These are phyloP conservation scores for Kwoniella bestiolae DNA, from an alignment of 768 basidiomycete genomes.

Conservation along the genomic window DNA sequence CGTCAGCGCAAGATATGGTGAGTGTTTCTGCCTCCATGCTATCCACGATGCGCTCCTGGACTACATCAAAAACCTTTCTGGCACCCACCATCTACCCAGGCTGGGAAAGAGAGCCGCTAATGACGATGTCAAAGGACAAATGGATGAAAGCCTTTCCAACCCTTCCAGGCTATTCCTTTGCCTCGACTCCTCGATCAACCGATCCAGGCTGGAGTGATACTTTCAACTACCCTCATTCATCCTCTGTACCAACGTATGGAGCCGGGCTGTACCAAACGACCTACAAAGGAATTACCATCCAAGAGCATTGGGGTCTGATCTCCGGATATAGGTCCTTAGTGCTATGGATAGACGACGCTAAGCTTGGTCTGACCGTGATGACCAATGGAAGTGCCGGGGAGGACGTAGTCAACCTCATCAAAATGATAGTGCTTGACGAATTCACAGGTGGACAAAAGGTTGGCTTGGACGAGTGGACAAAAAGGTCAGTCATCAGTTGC, in stretches of 20 bases:
- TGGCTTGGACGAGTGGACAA: neutral
- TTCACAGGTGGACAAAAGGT: neutral
- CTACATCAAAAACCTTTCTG: too few species aligned
- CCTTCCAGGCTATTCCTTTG: neutral
- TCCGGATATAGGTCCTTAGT: neutral
- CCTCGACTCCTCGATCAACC: neutral
- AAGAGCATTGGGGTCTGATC: neutral
- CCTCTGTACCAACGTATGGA: neutral
- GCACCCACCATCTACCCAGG: too few species aligned
- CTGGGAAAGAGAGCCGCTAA: too few species aligned
- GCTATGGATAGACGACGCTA: neutral
- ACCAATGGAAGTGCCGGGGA: neutral
- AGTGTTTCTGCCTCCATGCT: neutral
- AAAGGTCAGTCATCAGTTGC: too few species aligned
- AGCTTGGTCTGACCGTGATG: neutral
- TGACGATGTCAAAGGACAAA: too few species aligned
- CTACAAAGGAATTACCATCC: neutral
- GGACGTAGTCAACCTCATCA: neutral
- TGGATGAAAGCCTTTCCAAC: neutral
- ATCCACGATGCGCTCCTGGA: too few species aligned
- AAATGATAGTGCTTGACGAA: neutral
- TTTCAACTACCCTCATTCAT: conserved; percentile 6
- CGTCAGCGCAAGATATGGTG: conserved; percentile 1
- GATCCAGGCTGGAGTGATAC: conserved; percentile 1
- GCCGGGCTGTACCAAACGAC: neutral